Evolutionary conservation across 2,329 filamentous ascomycete species (phyloP), one percentile per base, ranked within the genome.

Genomic region (Hymenoscyphus fructigenus): DNA sequence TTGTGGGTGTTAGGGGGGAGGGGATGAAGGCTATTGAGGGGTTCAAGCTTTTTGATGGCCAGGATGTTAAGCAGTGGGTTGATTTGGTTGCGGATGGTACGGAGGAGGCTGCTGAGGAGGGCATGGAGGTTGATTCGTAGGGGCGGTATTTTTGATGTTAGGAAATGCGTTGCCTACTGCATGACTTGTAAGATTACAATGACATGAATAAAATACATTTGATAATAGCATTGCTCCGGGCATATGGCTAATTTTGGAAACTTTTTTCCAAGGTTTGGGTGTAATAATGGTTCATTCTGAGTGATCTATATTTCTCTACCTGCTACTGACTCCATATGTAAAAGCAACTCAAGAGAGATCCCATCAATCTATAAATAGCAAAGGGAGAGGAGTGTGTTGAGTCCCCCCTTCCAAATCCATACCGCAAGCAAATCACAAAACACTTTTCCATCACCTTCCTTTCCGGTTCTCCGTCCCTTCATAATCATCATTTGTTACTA

Each of bases 41-140:
- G 69, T 98, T 98, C 81, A 92, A 91, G 83, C 83, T 97, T 70
- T 95, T 91, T 75, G 95, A 99, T 77, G 93, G 93, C 15, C 88
- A 92, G 76, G 91, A 95, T 69, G 88, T 97, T 67, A 88, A 89
- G 77, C 88, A 88, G 69, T 93, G 93, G 87, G 85, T 98, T 77
- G 93, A 97, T 79, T 87, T 88, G 72, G 82, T 88, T 53, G 80
- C 80, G 23, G 85, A 85, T 65, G 85, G 87, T 62, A 78, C 77
- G 77, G 81, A 85, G 81, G 78, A 77, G 70, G 73, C 75, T 71
- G 77, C 78, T 69, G 77, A 78, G 78, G 77, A 78, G 36, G 75
- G 71, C 36, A 83, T 82, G 80, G 79, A 82, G 71, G 80, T 82
- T 60, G 81, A 83, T 67, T 69, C 70, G 17, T 76, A 72, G 63